Evolutionary conservation across 1,284 basidiomycete genomes (phyloP).

Genomic region (Moesziomyces globuligerus): DNA sequence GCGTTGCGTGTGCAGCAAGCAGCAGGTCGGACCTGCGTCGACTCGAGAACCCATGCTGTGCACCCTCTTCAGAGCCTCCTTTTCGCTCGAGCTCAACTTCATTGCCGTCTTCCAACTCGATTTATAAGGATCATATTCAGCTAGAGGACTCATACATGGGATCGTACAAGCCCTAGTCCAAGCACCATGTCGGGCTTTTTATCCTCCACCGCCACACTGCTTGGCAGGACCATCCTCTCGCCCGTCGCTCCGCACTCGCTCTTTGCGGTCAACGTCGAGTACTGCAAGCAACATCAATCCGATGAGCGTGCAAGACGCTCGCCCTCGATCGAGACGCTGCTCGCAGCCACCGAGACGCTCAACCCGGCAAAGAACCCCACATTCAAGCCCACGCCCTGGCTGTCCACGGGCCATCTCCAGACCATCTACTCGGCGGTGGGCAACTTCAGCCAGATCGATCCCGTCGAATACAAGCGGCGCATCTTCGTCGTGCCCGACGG

Average conservation of each 20-base stretch:
- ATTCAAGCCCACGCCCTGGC: slow-evolving; percentile 45
- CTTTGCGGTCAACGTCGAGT: slow-evolving; percentile 49
- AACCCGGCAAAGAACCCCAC: slow-evolving; percentile 30
- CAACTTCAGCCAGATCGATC: slow-evolving; percentile 53
- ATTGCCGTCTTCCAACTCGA: no score
- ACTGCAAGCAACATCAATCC: slow-evolving; percentile 22
- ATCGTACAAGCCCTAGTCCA: not conserved
- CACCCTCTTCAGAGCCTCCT: no score
- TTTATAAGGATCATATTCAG: no score
- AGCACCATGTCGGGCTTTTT: slow-evolving; percentile 32
- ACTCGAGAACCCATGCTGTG: no score
- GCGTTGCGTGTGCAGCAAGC: no score
- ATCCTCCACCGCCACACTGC: slow-evolving; percentile 30
- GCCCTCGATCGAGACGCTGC: slow-evolving; percentile 30
- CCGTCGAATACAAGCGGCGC: slow-evolving; percentile 57
- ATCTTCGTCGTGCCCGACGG: slow-evolving; percentile 63
- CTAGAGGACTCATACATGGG: no score
- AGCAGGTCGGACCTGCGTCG: no score
- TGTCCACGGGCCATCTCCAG: slow-evolving; percentile 62
- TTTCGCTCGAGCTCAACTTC: no score
- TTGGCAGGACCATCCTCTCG: slow-evolving; percentile 35
- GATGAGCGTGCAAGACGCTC: not conserved
- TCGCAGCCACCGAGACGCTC: slow-evolving; percentile 35
- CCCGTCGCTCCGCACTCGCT: slow-evolving; percentile 42
- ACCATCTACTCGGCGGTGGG: slow-evolving; percentile 60